A percentile compares a stretch with the other conserved stretches of the same genome.
Conservation (phyloP, 2,329 filamentous ascomycete genomes). For the Ophioceras dolichostomum region DNA sequence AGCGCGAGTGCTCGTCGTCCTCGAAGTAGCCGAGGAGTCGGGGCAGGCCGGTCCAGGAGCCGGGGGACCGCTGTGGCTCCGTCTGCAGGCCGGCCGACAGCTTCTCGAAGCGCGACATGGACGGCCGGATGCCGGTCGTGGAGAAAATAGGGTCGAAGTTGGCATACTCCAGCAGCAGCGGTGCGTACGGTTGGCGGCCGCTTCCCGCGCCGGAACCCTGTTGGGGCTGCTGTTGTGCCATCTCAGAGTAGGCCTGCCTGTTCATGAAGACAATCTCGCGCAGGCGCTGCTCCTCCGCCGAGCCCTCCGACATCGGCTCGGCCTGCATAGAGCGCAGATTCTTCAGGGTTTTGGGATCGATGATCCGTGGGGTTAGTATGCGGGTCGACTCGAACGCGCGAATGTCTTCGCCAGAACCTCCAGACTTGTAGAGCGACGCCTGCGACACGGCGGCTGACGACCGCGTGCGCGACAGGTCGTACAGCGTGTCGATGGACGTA, state of each 20-base stretch:
- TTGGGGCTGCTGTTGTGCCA: constrained; percentile 29
- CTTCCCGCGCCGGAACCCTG: constrained; percentile 11
- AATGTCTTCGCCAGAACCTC: constrained; percentile 28
- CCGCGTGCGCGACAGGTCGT: constrained; percentile 60
- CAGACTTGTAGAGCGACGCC: constrained; percentile 22
- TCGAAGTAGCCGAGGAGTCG: constrained; percentile 61
- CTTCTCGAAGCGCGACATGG: constrained; percentile 53
- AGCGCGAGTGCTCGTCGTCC: constrained; percentile 55
- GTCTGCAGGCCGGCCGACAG: constrained; percentile 45
- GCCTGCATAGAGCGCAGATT: constrained; percentile 30
- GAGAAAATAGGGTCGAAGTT: constrained; percentile 50
- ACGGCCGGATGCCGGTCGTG: constrained; percentile 48
- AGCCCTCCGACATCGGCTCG: constrained; percentile 21
- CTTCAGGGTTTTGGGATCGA: constrained; percentile 41
- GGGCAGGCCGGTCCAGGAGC: constrained; percentile 49
- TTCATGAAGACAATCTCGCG: constrained; percentile 39
- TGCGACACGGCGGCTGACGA: constrained; percentile 27
- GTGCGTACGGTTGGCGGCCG: constrained; percentile 34
- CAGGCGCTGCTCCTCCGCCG: constrained; percentile 14
- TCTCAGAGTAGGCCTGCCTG: constrained; percentile 37
- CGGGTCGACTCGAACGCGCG: constrained; percentile 45
- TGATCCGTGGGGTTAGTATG: constrained; percentile 48
- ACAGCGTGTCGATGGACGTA: constrained; percentile 67
- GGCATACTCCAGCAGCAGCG: constrained; percentile 60
- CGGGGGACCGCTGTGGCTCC: constrained; percentile 35